A percentile compares a stretch with the other conserved stretches of the same genome.
Conservation (phyloP, 305 asterid genomes). For the Fraxinus latifolia region DNA sequence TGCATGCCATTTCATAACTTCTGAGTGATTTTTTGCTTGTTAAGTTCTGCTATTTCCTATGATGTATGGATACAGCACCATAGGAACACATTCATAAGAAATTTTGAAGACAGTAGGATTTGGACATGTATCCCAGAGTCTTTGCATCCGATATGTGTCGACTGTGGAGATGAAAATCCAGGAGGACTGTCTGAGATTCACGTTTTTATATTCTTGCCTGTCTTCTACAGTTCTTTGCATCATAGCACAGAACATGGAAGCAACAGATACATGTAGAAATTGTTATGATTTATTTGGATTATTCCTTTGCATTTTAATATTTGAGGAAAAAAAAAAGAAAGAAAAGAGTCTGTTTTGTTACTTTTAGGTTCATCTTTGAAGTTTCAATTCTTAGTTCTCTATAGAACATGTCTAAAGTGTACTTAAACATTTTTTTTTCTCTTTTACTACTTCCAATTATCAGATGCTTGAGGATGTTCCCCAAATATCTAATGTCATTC, state of each 20-base stretch:
- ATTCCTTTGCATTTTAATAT: not conserved
- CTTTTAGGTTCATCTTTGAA: not conserved
- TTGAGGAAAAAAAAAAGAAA: too few species aligned
- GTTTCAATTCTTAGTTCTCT: not conserved
- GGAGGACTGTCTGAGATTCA: not conserved
- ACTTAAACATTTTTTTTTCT: not conserved
- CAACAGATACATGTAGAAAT: not conserved
- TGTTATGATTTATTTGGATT: not conserved
- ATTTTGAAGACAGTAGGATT: not conserved
- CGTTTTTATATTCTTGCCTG: not conserved
- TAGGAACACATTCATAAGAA: not conserved
- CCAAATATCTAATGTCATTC: slow-evolving; percentile 75
- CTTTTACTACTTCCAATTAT: slow-evolving; percentile 13
- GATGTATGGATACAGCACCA: not conserved
- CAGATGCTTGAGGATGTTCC: slow-evolving; percentile 96
- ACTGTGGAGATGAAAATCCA: not conserved
- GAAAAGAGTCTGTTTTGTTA: not conserved
- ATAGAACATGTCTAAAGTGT: not conserved
- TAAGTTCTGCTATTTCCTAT: not conserved
- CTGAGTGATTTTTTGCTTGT: not conserved
- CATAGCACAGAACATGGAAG: not conserved
- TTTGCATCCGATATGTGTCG: not conserved
- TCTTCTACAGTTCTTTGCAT: not conserved
- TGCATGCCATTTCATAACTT: slow-evolving; percentile 26
- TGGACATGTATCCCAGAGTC: not conserved